Conservation (phyloP, 768 basidiomycete species). For the Boletales sp. region DNA sequence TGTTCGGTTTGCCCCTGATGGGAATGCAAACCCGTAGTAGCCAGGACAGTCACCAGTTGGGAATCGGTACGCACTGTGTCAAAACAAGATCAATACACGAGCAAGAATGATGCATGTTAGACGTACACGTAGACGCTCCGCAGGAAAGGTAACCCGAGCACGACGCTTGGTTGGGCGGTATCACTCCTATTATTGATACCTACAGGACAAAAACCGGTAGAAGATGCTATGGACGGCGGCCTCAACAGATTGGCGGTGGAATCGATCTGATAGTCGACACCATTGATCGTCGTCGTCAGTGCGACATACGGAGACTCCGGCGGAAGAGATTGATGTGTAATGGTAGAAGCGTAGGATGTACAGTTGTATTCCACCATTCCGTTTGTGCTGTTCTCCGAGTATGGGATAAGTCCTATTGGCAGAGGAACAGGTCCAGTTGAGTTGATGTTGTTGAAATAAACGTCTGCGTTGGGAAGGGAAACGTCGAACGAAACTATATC, state of each 20-base stretch:
- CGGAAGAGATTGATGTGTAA: not conserved
- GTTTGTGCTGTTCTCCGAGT: not conserved
- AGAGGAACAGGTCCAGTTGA: constrained; percentile 22
- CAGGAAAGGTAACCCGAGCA: constrained; percentile 27
- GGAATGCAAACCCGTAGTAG: constrained; percentile 32
- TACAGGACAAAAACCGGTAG: constrained; percentile 15
- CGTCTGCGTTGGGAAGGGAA: constrained; percentile 12
- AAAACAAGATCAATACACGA: not conserved
- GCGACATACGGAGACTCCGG: constrained; percentile 20
- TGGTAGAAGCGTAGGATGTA: not conserved
- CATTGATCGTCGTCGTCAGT: constrained; percentile 29
- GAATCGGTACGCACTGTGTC: constrained; percentile 29
- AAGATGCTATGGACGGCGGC: not conserved
- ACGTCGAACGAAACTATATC: constrained; percentile 14
- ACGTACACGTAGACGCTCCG: constrained; percentile 31
- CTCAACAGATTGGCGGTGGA: constrained; percentile 20
- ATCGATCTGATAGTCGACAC: constrained; percentile 30
- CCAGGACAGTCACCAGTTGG: constrained; percentile 27
- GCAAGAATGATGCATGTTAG: not conserved
- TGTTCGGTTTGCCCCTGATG: constrained; percentile 25
- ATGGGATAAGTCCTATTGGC: not conserved
- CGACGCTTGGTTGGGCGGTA: constrained; percentile 11
- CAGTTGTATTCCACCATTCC: constrained; percentile 17
- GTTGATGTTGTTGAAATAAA: constrained; percentile 16
- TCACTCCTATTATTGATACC: constrained; percentile 15